Base-by-base conservation (phyloP, 495 filamentous ascomycete genomes). In the Aspergillus homomorphus region DNA sequence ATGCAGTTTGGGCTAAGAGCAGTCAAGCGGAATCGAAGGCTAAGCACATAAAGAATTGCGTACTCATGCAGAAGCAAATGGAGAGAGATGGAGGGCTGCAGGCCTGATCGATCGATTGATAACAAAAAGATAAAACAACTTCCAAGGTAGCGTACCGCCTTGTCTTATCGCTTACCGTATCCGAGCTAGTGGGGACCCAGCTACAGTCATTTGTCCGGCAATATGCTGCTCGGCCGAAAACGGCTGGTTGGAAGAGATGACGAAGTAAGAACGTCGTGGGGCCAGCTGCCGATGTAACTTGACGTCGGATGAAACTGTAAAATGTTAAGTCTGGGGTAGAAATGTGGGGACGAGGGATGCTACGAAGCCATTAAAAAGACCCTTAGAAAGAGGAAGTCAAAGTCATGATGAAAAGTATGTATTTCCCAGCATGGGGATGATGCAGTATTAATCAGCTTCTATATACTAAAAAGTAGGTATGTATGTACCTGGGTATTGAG, bases 401-500 rank as follows among this genome's bases (percentile, higher is more conserved):
- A 41, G 4, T 54, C 18, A 43, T 21, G 26, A 44, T 50, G 33
- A 45, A 18, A 38, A 38, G 33, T 38, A 38, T 23, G 20, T 23
- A 12, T 23, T 22, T 20, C 23, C 24, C 6, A 7, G 23, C 4
- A 4, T 50, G 24, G 48, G 48, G 24, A 38, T 5, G 54, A 51
- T 58, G 16, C 44, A 30, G 30, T 24, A 51, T 51, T 58, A 58
- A 45, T 52, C 46, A 52, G 41, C 23, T 51, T 58, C 46, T 58
- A 52, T 45, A 58, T 58, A 52, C 22, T 45, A 43, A 58, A 15
- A 24, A 52, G 49, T 51, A 26, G 16, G 33, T 41, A 33, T 54
- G 19, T 56, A 56, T 62, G 54, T 53, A 57, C 42, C 48, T 51
- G 48, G 57, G 57, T 60, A 60, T 60, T 55, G 18, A 22, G 23